Evolutionary conservation across 768 basidiomycete genomes (phyloP).

Genomic region (Podaxis mareebaensis): DNA sequence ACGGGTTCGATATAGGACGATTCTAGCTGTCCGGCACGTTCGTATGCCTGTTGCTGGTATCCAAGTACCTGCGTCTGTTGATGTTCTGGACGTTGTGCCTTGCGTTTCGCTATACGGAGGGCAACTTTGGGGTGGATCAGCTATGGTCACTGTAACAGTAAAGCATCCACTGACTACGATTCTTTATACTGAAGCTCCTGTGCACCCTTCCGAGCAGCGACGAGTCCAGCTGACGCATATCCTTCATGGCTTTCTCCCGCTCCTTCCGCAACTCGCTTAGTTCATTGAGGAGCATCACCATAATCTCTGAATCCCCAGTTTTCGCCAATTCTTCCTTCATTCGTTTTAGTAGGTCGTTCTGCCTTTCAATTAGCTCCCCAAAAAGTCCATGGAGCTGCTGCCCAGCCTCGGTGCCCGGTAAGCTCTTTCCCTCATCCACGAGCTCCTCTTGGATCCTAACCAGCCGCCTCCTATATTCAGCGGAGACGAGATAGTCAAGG

Average conservation of each 20-base stretch:
- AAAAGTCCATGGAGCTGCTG: background rate
- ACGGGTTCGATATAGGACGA: no score
- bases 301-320: background rate
- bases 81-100: no score
- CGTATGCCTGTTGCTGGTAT: no score
- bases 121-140: no score
- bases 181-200: background rate
- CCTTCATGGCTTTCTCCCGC: background rate
- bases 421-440: background rate
- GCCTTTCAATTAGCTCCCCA: background rate
- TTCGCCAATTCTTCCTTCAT: background rate
- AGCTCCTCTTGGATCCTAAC: slow-evolving; percentile 13
- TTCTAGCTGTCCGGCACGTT: no score
- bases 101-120: no score
- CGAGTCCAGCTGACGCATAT: background rate
- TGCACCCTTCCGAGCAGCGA: background rate
- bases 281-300: background rate
- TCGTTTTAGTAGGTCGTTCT: slow-evolving; percentile 2
- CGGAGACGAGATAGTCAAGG: background rate
- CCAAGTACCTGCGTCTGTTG: no score
- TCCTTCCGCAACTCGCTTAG: background rate
- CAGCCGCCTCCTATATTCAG: background rate
- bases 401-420: slow-evolving; percentile 12
- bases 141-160: no score
- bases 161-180: no score